These are phyloP conservation scores for Xylaria digitata DNA, from an alignment of 2,329 filamentous ascomycete genomes.

Conservation along the genomic window DNA sequence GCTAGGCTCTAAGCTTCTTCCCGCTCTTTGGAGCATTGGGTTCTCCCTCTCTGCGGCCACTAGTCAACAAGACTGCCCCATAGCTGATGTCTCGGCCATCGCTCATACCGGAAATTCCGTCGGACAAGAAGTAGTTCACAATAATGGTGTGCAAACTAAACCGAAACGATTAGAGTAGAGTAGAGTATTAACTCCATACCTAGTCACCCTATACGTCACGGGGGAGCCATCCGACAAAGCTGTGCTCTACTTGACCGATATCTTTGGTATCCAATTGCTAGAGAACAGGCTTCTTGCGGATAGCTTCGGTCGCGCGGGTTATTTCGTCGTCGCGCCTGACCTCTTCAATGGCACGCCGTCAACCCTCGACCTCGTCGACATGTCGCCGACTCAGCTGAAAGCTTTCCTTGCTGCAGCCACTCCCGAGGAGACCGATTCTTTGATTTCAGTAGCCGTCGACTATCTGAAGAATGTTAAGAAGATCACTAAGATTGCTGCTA, in stretches of 20 bases:
- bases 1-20: slow-evolving; percentile 37
- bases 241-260: slow-evolving; percentile 51
- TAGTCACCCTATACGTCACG: slow-evolving; percentile 51
- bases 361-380: slow-evolving; percentile 47
- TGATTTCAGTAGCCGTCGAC: slow-evolving; percentile 59
- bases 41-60: slow-evolving; percentile 27
- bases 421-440: slow-evolving; percentile 56
- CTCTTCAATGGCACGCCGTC: slow-evolving; percentile 51
- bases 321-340: slow-evolving; percentile 51
- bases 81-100: slow-evolving; percentile 45
- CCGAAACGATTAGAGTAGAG: slow-evolving; percentile 1
- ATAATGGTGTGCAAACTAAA: slow-evolving; percentile 42
- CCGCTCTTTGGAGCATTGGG: slow-evolving; percentile 42
- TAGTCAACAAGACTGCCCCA: slow-evolving; percentile 40
- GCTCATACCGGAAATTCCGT: slow-evolving; percentile 47
- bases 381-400: slow-evolving; percentile 42
- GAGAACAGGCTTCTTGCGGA: slow-evolving; percentile 51
- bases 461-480: slow-evolving; percentile 61
- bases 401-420: slow-evolving; percentile 53
- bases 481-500: slow-evolving; percentile 64
- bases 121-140: slow-evolving; percentile 46
- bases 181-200: slow-evolving; percentile 19
- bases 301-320: slow-evolving; percentile 53
- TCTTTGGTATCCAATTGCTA: slow-evolving; percentile 50
- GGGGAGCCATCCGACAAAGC: slow-evolving; percentile 45